phyloP scores from a whole-genome alignment of 192 early-diverging fungal species.

The Kickxella alabastrina region DNA sequence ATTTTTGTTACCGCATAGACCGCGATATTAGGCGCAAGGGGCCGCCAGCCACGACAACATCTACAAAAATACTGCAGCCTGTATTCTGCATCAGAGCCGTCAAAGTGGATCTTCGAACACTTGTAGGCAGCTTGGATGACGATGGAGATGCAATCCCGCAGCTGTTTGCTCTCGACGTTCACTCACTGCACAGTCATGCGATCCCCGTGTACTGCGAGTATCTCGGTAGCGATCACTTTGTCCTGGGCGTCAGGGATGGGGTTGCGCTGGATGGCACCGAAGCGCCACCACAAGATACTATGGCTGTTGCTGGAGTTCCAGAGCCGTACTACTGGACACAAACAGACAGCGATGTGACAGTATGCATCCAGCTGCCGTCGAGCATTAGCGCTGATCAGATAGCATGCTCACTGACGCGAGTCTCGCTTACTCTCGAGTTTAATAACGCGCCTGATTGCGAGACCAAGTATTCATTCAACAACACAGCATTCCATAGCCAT shows the following conservation, averaged over 20 bases:
- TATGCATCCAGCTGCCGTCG: slow-evolving; percentile 57
- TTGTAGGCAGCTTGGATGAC: neutral
- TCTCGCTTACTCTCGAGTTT: slow-evolving; percentile 48
- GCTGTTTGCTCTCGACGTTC: neutral
- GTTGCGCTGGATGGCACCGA: slow-evolving; percentile 44
- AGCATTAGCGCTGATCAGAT: slow-evolving; percentile 55
- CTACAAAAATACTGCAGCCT: no score
- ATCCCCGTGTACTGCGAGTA: slow-evolving; percentile 46
- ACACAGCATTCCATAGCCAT: slow-evolving; percentile 23
- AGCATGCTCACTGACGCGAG: slow-evolving; percentile 54
- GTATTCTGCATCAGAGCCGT: slow-evolving; percentile 32
- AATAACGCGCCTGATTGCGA: slow-evolving; percentile 12
- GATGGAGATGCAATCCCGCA: neutral
- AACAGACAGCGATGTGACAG: slow-evolving; percentile 59
- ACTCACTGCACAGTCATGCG: slow-evolving; percentile 38
- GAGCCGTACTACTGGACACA: slow-evolving; percentile 69
- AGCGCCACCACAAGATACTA: slow-evolving; percentile 2
- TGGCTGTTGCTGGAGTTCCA: neutral
- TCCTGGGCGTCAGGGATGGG: slow-evolving; percentile 35
- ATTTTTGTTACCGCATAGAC: slow-evolving; percentile 20
- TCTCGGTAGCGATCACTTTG: slow-evolving; percentile 8
- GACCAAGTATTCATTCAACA: slow-evolving; percentile 5
- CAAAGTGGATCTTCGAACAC: slow-evolving; percentile 10
- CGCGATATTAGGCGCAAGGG: slow-evolving; percentile 5
- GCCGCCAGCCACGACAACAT: no score